These are phyloP conservation scores for Pseudogymnoascus sp. DNA, from an alignment of 2,329 filamentous ascomycete genomes.

Conservation along the genomic window DNA sequence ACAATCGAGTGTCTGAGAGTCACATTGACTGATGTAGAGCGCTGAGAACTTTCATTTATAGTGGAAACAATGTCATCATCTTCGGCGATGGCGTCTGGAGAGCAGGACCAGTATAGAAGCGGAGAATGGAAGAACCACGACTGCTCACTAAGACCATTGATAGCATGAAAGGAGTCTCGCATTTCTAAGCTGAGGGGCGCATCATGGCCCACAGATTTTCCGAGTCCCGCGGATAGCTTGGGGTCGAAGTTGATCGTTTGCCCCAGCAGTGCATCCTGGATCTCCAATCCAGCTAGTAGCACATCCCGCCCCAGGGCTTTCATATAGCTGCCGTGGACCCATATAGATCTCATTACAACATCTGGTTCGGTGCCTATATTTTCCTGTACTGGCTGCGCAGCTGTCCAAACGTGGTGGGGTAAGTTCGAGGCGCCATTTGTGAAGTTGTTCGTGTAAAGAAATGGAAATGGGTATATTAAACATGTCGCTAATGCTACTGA, in stretches of 20 bases:
- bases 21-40: slow-evolving; percentile 60
- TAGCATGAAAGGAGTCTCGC: slow-evolving; percentile 48
- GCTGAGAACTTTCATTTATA: slow-evolving; percentile 55
- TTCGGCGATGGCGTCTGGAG: slow-evolving; percentile 43
- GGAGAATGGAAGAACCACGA: slow-evolving; percentile 79
- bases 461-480: slow-evolving; percentile 66
- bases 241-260: slow-evolving; percentile 48
- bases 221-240: slow-evolving; percentile 24
- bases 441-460: slow-evolving; percentile 64
- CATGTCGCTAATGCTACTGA: slow-evolving; percentile 63
- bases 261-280: slow-evolving; percentile 63
- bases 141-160: slow-evolving; percentile 50
- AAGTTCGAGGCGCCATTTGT: slow-evolving; percentile 62
- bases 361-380: slow-evolving; percentile 46
- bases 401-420: slow-evolving; percentile 75
- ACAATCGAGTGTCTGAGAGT: slow-evolving; percentile 70
- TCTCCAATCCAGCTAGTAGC: slow-evolving; percentile 54
- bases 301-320: slow-evolving; percentile 59
- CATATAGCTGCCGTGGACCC: slow-evolving; percentile 74
- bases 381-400: slow-evolving; percentile 54
- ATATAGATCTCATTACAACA: slow-evolving; percentile 73
- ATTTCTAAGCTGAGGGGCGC: slow-evolving; percentile 26
- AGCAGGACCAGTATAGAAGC: slow-evolving; percentile 71
- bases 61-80: slow-evolving; percentile 59
- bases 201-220: slow-evolving; percentile 9